A percentile compares a stretch with the other conserved stretches of the same genome.
Conservation (phyloP, 1,284 basidiomycete genomes). For the Rhodotorula sp. region DNA sequence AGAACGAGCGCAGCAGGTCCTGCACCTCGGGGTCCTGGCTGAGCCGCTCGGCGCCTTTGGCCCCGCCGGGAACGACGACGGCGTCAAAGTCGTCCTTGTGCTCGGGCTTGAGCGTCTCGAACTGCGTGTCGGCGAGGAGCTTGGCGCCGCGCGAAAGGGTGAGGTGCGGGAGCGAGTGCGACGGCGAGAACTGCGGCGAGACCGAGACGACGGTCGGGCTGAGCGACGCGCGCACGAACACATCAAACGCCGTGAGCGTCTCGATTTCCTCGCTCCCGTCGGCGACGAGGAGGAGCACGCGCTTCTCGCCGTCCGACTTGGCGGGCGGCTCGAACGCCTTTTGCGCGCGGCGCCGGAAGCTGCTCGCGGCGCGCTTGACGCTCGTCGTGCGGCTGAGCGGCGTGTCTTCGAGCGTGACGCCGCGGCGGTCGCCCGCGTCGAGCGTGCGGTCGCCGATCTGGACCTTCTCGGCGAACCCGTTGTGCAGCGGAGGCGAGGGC, state of each 20-base stretch:
- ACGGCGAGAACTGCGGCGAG: slow-evolving; percentile 38
- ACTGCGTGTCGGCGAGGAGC: slow-evolving; percentile 64
- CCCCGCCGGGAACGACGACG: slow-evolving; percentile 72
- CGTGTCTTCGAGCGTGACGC: slow-evolving; percentile 38
- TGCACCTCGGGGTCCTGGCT: slow-evolving; percentile 61
- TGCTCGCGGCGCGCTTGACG: slow-evolving; percentile 28
- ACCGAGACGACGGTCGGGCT: slow-evolving; percentile 40
- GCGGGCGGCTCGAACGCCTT: slow-evolving; percentile 34
- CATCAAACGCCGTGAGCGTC: slow-evolving; percentile 71
- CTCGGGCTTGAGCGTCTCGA: slow-evolving; percentile 32
- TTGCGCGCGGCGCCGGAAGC: slow-evolving; percentile 18
- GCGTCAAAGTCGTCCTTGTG: slow-evolving; percentile 53
- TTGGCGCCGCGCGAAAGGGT: slow-evolving; percentile 72
- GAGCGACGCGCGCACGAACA: slow-evolving; percentile 71
- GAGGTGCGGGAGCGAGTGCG: slow-evolving; percentile 49
- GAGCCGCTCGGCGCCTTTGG: slow-evolving; percentile 66
- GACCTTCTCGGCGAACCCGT: slow-evolving; percentile 2
- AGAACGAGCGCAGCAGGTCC: slow-evolving; percentile 63
- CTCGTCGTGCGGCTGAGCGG: slow-evolving; percentile 27
- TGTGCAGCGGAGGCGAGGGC: background rate
- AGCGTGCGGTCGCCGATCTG: slow-evolving; percentile 19
- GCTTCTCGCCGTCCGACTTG: slow-evolving; percentile 35
- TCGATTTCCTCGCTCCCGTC: slow-evolving; percentile 89
- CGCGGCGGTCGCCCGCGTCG: slow-evolving; percentile 28
- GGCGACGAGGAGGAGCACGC: slow-evolving; percentile 74